phyloP scores from a whole-genome alignment of 2,329 filamentous ascomycete genomes.

The Fusarium buxicola region DNA sequence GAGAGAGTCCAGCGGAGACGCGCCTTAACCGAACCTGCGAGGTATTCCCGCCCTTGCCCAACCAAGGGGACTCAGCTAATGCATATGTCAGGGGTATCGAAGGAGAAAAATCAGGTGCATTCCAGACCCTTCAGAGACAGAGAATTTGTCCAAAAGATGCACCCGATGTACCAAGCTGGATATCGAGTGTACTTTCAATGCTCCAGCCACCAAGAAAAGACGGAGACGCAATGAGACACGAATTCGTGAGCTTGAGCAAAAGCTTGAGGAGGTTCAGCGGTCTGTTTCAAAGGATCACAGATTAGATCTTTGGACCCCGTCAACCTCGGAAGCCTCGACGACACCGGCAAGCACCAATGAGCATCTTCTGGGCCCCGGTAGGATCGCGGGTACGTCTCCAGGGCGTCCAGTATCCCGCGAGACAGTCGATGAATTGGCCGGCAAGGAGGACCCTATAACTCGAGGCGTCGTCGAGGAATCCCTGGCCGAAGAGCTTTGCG shows the following conservation, averaged over 20 bases:
- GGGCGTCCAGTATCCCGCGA: not conserved
- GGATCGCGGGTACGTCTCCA: not conserved
- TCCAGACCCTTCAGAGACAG: conserved; percentile 1
- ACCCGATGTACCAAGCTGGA: conserved; percentile 19
- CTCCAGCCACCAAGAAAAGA: conserved; percentile 21
- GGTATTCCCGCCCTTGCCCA: not conserved
- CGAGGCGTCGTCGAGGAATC: conserved; percentile 8
- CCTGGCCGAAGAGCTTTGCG: conserved; percentile 8
- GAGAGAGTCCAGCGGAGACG: not conserved
- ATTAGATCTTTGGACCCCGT: not conserved
- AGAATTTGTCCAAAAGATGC: conserved; percentile 3
- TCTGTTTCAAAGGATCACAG: not conserved
- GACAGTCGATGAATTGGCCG: not conserved
- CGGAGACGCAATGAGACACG: conserved; percentile 24
- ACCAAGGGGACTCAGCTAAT: not conserved
- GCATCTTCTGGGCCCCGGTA: not conserved
- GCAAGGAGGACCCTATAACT: conserved; percentile 9
- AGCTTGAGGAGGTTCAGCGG: conserved; percentile 17
- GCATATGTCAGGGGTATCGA: conserved; percentile 7
- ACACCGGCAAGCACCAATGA: conserved; percentile 2
- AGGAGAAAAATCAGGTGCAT: conserved; percentile 21
- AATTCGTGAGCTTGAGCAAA: conserved; percentile 24
- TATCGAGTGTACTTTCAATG: conserved; percentile 17
- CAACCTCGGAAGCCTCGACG: not conserved
- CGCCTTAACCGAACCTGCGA: conserved; percentile 13